Conservation (phyloP, 2,329 filamentous ascomycete genomes). For the Aspergillus carbonarius region DNA sequence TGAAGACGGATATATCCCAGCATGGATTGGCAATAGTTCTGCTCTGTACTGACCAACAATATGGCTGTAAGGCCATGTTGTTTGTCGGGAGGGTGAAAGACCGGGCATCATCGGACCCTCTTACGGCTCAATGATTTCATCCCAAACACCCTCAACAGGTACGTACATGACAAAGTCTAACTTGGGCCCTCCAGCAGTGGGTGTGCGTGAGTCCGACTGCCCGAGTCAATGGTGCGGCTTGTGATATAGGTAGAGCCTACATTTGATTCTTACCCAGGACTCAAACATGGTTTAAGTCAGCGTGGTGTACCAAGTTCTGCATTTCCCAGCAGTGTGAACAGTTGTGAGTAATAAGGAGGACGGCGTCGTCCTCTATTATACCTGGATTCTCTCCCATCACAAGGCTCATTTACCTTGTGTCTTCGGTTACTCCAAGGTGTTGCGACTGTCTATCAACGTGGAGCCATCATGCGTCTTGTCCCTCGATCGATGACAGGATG, state of each 20-base stretch:
- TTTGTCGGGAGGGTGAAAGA: not conserved
- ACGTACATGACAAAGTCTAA: not conserved
- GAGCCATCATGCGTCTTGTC: not conserved
- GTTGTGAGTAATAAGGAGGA: not conserved
- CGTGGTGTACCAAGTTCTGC: not conserved
- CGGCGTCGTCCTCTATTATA: not conserved
- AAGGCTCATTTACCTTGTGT: not conserved
- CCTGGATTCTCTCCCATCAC: not conserved
- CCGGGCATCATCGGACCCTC: not conserved
- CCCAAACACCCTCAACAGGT: not conserved
- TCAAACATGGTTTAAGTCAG: not conserved
- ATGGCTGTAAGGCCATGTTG: not conserved
- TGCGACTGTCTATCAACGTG: not conserved
- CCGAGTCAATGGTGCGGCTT: not conserved
- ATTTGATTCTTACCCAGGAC: not conserved
- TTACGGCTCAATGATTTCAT: not conserved
- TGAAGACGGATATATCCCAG: not conserved
- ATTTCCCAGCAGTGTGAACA: not conserved
- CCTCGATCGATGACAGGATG: not conserved
- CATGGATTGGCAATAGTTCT: not conserved
- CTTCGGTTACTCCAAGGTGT: not conserved
- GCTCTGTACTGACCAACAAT: not conserved
- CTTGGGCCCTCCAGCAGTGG: not conserved
- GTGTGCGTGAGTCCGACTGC: not conserved
- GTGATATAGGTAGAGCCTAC: constrained; percentile 11